Evolutionary conservation across 2,329 filamentous ascomycete species (phyloP).

Genomic region (Catunica adiposa): DNA sequence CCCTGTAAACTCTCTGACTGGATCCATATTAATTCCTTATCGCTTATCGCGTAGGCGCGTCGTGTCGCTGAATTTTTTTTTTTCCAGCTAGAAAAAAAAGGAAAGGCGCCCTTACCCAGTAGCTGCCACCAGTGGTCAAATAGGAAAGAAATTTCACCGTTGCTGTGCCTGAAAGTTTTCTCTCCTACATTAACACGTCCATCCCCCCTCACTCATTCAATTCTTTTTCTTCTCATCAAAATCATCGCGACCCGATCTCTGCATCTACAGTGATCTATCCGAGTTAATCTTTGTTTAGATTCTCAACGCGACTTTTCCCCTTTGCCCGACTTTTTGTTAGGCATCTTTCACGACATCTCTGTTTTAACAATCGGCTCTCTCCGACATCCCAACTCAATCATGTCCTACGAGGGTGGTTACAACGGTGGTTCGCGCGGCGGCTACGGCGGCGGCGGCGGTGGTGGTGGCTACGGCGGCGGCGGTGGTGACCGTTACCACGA

Average conservation of each 20-base stretch:
- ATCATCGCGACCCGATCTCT: constrained; percentile 9
- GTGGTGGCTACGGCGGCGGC: constrained; percentile 19
- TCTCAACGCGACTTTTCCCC: constrained; percentile 9
- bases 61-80: neutral
- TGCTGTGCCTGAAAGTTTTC: constrained; percentile 4
- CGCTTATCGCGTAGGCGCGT: neutral
- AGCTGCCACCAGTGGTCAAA: neutral
- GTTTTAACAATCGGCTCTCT: constrained; percentile 1
- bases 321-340: neutral
- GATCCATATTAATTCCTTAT: neutral
- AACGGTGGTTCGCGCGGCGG: constrained; percentile 20
- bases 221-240: constrained; percentile 4
- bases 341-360: neutral
- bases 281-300: constrained; percentile 6
- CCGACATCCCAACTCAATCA: neutral
- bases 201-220: neutral
- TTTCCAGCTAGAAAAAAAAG: neutral
- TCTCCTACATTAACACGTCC: constrained; percentile 4
- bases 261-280: neutral
- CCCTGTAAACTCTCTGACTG: neutral
- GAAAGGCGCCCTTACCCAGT: neutral
- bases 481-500: constrained; percentile 20
- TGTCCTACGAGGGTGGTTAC: constrained; percentile 30
- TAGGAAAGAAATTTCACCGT: constrained; percentile 12
- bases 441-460: constrained; percentile 20